phyloP scores from a whole-genome alignment of 1,284 basidiomycete genomes.

The Pholiota adiposa region DNA sequence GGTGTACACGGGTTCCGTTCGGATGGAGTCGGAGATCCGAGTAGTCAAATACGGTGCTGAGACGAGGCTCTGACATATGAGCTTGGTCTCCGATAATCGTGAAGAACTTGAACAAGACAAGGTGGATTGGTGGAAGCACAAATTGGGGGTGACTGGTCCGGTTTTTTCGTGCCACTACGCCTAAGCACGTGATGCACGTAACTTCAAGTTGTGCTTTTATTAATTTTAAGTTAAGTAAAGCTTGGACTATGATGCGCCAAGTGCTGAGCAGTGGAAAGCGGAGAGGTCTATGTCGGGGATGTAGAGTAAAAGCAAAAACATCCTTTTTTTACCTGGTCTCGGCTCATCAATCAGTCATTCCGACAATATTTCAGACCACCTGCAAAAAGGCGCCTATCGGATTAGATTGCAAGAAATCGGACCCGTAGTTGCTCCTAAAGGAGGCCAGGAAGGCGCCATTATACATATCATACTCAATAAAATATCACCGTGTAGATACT shows the following conservation, averaged over 20 bases:
- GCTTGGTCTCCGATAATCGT: neutral
- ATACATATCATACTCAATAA: no score
- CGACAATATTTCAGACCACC: neutral
- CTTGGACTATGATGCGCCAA: no score
- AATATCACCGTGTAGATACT: no score
- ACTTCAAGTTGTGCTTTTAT: no score
- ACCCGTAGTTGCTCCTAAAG: neutral
- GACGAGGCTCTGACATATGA: constrained; percentile 48
- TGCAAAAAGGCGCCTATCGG: neutral
- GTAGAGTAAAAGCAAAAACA: neutral
- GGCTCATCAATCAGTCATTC: neutral
- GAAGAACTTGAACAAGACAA: neutral
- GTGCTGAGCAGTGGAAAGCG: no score
- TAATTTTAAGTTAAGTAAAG: no score
- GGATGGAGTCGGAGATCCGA: constrained; percentile 62
- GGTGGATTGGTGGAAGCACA: neutral
- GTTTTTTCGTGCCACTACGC: neutral
- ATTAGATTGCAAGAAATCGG: neutral
- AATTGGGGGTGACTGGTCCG: neutral
- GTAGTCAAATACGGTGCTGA: constrained; percentile 61
- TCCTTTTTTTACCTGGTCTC: neutral
- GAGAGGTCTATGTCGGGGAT: no score
- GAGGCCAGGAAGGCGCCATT: no score
- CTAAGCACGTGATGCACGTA: neutral
- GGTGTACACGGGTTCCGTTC: constrained; percentile 60